Conservation (phyloP, 192 early-diverging fungal genomes). For the Coemansia javaensis region DNA sequence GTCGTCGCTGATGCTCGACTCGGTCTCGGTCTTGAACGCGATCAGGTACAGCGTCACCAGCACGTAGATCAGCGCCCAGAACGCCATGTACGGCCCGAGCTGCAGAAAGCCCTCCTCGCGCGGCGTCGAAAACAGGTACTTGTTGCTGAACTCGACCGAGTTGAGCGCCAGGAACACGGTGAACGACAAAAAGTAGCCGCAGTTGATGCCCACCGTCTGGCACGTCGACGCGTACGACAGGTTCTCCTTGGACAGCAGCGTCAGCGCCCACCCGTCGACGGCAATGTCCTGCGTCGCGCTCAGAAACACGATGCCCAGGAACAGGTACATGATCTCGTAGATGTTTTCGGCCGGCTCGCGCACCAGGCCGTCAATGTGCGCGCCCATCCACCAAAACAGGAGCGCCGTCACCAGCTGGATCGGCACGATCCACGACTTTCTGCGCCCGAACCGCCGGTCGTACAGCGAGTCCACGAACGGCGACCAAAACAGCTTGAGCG, state of each 20-base stretch:
- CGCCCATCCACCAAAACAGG: constrained; percentile 74
- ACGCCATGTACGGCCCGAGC: constrained; percentile 82
- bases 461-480: constrained; percentile 93
- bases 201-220: constrained; percentile 95
- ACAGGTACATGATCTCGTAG: constrained; percentile 64
- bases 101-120: constrained; percentile 66
- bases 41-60: constrained; percentile 79
- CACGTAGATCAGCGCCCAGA: constrained; percentile 91
- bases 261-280: constrained; percentile 89
- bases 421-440: constrained; percentile 99
- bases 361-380: constrained; percentile 67
- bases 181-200: constrained; percentile 92
- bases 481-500: constrained; percentile 96
- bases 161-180: constrained; percentile 97
- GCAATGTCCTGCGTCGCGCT: constrained; percentile 90
- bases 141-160: constrained; percentile 91
- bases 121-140: constrained; percentile 70
- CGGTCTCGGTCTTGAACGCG: constrained; percentile 76
- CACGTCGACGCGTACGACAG: constrained; percentile 88
- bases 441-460: constrained; percentile 71
- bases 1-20: constrained; percentile 8
- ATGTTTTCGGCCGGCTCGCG: constrained; percentile 49
- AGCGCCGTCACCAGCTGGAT: constrained; percentile 85
- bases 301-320: constrained; percentile 84
- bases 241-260: constrained; percentile 84